phyloP scores from a whole-genome alignment of 1,284 basidiomycete species.

The Sphaerobolus stellatus region DNA sequence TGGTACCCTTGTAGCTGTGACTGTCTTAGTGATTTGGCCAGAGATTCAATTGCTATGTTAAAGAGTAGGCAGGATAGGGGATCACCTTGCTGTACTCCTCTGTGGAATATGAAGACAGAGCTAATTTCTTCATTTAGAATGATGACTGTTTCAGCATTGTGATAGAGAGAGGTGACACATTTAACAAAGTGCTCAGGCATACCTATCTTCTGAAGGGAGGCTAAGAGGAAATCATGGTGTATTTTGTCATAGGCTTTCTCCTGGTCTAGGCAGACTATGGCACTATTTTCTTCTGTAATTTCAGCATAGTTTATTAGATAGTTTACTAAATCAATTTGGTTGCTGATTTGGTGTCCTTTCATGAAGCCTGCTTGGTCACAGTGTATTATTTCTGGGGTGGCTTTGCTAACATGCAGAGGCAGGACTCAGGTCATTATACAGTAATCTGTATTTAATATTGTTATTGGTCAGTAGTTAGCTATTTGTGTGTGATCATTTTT shows the following conservation, averaged over 20 bases:
- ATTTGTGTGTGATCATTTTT: too few species aligned
- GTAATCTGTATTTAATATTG: too few species aligned
- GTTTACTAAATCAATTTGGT: too few species aligned
- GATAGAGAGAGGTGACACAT: conserved; percentile 24
- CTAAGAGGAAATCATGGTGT: conserved; percentile 30
- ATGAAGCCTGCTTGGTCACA: too few species aligned
- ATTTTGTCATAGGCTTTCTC: conserved; percentile 36
- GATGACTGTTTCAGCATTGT: conserved; percentile 20
- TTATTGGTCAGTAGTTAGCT: too few species aligned
- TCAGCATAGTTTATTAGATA: too few species aligned
- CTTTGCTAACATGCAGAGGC: too few species aligned
- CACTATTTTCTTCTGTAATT: too few species aligned
- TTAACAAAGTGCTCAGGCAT: conserved; percentile 23
- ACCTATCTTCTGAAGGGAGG: conserved; percentile 16
- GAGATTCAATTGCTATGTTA: conserved; percentile 27
- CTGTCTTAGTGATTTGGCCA: conserved; percentile 20
- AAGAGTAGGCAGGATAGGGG: conserved; percentile 32
- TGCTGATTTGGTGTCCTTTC: too few species aligned
- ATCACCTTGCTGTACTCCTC: conserved; percentile 35
- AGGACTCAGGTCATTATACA: too few species aligned
- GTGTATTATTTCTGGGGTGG: too few species aligned
- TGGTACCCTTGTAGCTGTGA: conserved; percentile 18
- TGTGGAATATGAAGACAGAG: conserved; percentile 15
- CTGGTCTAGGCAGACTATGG: conserved; percentile 32
- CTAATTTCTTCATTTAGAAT: conserved; percentile 29